Conservation (phyloP, 139 green algal genomes). For the Limnomonas spitsbergensis region DNA sequence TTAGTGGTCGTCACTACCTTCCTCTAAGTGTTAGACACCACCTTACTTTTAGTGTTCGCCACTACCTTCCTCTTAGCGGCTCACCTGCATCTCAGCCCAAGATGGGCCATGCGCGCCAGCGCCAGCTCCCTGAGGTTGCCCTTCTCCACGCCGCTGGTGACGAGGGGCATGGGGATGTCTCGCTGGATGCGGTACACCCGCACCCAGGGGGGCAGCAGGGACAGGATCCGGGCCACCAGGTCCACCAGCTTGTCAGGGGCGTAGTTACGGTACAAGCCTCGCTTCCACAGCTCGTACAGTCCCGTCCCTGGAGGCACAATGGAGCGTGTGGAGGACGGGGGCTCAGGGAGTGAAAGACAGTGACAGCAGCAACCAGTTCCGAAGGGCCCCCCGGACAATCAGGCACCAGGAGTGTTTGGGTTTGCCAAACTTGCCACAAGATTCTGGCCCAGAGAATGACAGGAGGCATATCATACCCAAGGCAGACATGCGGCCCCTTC, state of each 20-base stretch:
- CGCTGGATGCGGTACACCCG: slow-evolving; percentile 91
- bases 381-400: too few relatives aligned
- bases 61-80: too few relatives aligned
- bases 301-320: slow-evolving; percentile 67
- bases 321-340: too few relatives aligned
- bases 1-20: too few relatives aligned
- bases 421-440: neutral
- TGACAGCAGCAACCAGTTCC: too few relatives aligned
- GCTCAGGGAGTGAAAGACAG: too few relatives aligned
- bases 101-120: slow-evolving; percentile 81
- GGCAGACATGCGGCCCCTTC: too few relatives aligned
- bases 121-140: slow-evolving; percentile 96
- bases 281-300: slow-evolving; percentile 98
- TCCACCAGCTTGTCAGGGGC: slow-evolving; percentile 87
- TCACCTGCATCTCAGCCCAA: slow-evolving; percentile 79
- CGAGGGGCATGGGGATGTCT: slow-evolving; percentile 98
- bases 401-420: too few relatives aligned
- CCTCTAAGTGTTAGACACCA: too few relatives aligned
- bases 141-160: slow-evolving; percentile 91
- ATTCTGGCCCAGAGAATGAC: too few relatives aligned
- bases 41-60: too few relatives aligned
- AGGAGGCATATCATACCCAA: too few relatives aligned
- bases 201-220: slow-evolving; percentile 90
- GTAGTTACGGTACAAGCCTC: slow-evolving; percentile 90
- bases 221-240: slow-evolving; percentile 84